A percentile compares a stretch with the other conserved stretches of the same genome.
Conservation (phyloP, 2,329 filamentous ascomycete genomes). For the Pseudocercospora musae region DNA sequence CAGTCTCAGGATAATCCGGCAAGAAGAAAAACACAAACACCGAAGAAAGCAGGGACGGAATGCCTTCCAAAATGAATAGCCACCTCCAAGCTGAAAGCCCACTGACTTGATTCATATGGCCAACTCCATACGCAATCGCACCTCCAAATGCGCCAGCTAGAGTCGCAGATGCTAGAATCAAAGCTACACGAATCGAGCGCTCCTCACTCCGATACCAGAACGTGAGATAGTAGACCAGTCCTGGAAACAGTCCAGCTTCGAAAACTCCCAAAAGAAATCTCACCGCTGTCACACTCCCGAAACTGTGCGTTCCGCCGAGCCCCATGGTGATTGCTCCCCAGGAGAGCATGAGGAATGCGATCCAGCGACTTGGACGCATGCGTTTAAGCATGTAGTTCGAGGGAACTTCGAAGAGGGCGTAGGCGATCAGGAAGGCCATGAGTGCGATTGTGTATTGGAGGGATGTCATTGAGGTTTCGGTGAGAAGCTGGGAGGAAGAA, state of each 20-base stretch:
- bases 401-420: slow-evolving; percentile 46
- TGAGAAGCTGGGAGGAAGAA: slow-evolving; percentile 49
- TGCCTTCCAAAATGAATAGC: slow-evolving; percentile 67
- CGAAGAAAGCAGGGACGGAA: slow-evolving; percentile 50
- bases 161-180: slow-evolving; percentile 34
- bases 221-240: slow-evolving; percentile 32
- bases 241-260: slow-evolving; percentile 58
- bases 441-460: slow-evolving; percentile 53
- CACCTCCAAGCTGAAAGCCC: slow-evolving; percentile 64
- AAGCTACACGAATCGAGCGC: slow-evolving; percentile 30
- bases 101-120: slow-evolving; percentile 54
- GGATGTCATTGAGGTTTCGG: slow-evolving; percentile 59
- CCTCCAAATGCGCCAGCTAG: slow-evolving; percentile 37
- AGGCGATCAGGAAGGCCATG: slow-evolving; percentile 57
- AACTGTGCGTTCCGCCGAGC: slow-evolving; percentile 46
- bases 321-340: slow-evolving; percentile 34
- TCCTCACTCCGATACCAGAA: slow-evolving; percentile 36
- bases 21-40: slow-evolving; percentile 54
- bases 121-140: slow-evolving; percentile 45
- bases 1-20: slow-evolving; percentile 52
- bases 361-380: slow-evolving; percentile 41
- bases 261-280: slow-evolving; percentile 44
- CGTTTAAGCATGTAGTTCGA: slow-evolving; percentile 43
- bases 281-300: slow-evolving; percentile 43
- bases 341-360: slow-evolving; percentile 32